These are phyloP conservation scores for Sarocladium oryzae DNA, from an alignment of 2,329 filamentous ascomycete genomes.

Conservation along the genomic window DNA sequence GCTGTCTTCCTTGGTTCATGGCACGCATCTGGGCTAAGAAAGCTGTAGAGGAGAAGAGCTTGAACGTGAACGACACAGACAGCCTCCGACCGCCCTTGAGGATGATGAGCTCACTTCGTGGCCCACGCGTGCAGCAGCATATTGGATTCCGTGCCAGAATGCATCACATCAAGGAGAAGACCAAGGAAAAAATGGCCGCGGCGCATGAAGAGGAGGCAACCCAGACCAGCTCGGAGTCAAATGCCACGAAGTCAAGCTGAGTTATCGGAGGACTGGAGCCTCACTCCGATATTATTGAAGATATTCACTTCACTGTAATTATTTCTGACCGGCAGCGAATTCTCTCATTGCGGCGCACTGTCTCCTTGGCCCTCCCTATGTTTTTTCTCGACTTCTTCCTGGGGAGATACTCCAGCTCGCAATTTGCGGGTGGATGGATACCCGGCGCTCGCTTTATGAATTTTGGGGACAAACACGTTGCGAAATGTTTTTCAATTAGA, in stretches of 20 bases:
- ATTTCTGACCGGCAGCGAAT: background rate
- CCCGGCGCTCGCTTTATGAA: too few species aligned
- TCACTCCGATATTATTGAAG: too few species aligned
- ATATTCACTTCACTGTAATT: background rate
- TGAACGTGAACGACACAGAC: slow-evolving; percentile 18
- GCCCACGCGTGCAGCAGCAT: slow-evolving; percentile 22
- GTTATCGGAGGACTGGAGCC: too few species aligned
- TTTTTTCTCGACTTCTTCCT: too few species aligned
- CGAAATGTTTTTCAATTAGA: too few species aligned
- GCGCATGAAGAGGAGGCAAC: background rate
- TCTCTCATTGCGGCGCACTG: too few species aligned
- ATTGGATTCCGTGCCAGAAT: slow-evolving; percentile 23
- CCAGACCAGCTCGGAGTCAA: background rate
- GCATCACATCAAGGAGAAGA: slow-evolving; percentile 21
- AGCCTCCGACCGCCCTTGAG: slow-evolving; percentile 19
- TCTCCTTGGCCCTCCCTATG: background rate
- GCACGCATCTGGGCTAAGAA: slow-evolving; percentile 15
- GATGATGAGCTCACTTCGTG: slow-evolving; percentile 24
- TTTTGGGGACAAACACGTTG: too few species aligned
- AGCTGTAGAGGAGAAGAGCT: slow-evolving; percentile 12
- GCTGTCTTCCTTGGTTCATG: slow-evolving; percentile 22
- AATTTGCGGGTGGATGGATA: too few species aligned
- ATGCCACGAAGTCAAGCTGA: slow-evolving; percentile 9
- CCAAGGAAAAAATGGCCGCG: slow-evolving; percentile 14
- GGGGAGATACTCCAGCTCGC: too few species aligned